Evolutionary conservation across 2,329 filamentous ascomycete species (phyloP), one percentile per base, ranked within the genome.

Genomic region (Pestalotiopsis sp.): DNA sequence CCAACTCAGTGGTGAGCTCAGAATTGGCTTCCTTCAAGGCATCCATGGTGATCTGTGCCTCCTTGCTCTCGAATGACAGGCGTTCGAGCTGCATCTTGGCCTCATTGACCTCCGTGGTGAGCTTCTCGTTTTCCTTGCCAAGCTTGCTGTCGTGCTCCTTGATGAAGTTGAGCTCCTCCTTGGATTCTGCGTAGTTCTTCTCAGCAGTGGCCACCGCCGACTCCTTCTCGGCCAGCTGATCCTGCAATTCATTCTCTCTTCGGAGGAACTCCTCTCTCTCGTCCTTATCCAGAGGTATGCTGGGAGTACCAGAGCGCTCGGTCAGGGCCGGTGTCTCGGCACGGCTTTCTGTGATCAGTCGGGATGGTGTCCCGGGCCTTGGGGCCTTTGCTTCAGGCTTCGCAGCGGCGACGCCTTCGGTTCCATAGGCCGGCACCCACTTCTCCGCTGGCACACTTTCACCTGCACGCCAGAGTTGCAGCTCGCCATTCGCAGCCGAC

Each of bases 1-100:
- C 95, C 39, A 99, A 84, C 80, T 99, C 96, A 0, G 90, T 83
- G 0, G 96, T 98, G 64, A 99, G 89, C 81, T 99, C 96, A 1
- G 92, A 84, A 79, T 99, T 99, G 70, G 95, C 95, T 79, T 98
- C 96, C 83, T 98, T 98, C 65, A 99, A 85, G 52, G 94, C 93
- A 78, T 99, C 96, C 93, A 99, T 98, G 38, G 95, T 98, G 79
- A 99, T 99, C 75, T 93, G 90, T 12, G 94, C 94, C 82, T 99
- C 96, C 83, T 98, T 98, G 84, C 93, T 92, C 85, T 99, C 96
- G 75, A 98, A 99, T 4, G 91, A 92, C 67, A 99, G 88, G 78
- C 97, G 94, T 84, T 99, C 96, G 31, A 99, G 87, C 78, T 98
- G 94, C 95, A 99, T 97, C 80, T 93, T 95, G 77, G 97, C 89